Evolutionary conservation across 257 asterid genomes (phyloP).

Genomic region (Penstemon newberryi): DNA sequence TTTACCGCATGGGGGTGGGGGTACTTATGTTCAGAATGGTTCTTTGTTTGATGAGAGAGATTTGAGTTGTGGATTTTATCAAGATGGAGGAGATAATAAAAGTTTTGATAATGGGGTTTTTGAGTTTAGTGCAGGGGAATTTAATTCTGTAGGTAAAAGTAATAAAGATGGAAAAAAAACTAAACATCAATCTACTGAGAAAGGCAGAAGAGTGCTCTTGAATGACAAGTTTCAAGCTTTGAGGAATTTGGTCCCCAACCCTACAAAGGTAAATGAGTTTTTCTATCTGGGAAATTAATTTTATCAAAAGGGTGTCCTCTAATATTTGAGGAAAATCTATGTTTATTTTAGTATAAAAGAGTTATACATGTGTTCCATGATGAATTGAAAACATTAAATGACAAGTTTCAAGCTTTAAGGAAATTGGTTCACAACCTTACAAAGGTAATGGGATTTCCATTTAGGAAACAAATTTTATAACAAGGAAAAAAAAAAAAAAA

Average conservation of each 20-base stretch:
- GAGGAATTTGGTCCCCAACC: constrained; percentile 58
- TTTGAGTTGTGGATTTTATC: constrained; percentile 39
- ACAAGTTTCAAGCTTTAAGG: too few relatives aligned
- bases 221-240: constrained; percentile 68
- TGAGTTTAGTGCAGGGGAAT: constrained; percentile 56
- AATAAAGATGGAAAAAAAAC: constrained; percentile 55
- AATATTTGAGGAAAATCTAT: background rate
- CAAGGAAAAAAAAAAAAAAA: too few relatives aligned
- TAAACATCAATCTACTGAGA: constrained; percentile 80
- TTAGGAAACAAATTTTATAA: too few relatives aligned
- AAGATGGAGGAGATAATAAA: constrained; percentile 43
- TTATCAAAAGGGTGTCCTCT: background rate
- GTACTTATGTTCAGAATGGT: constrained; percentile 30
- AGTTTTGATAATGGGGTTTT: constrained; percentile 63
- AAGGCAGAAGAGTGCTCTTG: constrained; percentile 70
- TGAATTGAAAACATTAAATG: too few relatives aligned
- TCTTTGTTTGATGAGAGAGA: constrained; percentile 62
- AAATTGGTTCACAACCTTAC: too few relatives aligned
- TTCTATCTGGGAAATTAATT: background rate
- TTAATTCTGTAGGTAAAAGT: constrained; percentile 50
- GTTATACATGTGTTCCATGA: background rate
- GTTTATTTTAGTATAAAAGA: background rate
- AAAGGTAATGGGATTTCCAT: too few relatives aligned
- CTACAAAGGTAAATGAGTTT: constrained; percentile 59
- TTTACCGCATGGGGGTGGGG: constrained; percentile 49